Base-by-base conservation (phyloP, 208 protist genomes). In the Porcisia hertigi region DNA sequence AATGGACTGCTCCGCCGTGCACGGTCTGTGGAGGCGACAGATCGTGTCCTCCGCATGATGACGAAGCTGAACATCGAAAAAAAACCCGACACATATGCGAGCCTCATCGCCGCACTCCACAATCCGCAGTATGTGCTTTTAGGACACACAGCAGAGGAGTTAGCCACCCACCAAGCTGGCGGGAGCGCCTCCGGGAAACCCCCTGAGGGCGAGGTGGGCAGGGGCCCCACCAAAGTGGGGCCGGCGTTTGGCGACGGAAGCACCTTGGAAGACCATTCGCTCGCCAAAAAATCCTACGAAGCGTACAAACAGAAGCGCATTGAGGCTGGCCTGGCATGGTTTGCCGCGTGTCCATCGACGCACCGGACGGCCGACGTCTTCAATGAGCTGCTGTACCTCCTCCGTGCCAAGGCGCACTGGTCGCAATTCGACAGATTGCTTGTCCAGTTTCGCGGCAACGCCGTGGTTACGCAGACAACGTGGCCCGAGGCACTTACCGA, bases 381-480 rank as follows among this genome's bases (percentile, higher is more conserved):
- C 78, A 96, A 96, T 72, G 90, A 90, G 63, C 77, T 94, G 65
- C 81, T 96, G 45, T 93, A 91, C 59, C 77, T 95, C 6, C 80
- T 93, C 16, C 90, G 92, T 30, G 76, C 78, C 63, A 84, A 80
- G 1, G 55, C 75, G 11, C 85, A 92, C 60, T 75, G 82, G 47
- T 59, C 58, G 2, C 75, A 84, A 23, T 96, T 93, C 76, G 73
- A 94, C 45, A 54, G 53, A 18, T 23, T 89, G 20, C 83, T 96
- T 1, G 58, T 80, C 20, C 75, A 90, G 70, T 86, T 90, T 30
- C 90, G 92, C 58, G 92, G 92, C n/a, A 89, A 87, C 45, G 70
- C 76, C 34, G 65, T 88, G 43, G 57, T 74, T 9, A 20, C 70
- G 18, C 36, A 66, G 30, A 47, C 43, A 1, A 70, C 69, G 65